phyloP scores from a whole-genome alignment of 2,329 filamentous ascomycete species.

The Chaetomiaceae sp. region DNA sequence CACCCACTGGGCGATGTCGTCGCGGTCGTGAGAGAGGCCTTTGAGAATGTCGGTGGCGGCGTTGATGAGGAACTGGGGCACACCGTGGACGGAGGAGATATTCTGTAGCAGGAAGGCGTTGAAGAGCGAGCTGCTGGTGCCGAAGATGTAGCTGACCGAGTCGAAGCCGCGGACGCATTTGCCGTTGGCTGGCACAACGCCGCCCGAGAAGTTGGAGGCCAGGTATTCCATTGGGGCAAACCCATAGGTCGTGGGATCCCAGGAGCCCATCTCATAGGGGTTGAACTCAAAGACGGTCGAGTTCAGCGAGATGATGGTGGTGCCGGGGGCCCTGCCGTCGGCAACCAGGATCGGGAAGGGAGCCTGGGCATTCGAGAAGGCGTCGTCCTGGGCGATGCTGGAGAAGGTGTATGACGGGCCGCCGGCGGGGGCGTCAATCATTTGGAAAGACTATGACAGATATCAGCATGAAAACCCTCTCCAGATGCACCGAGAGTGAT shows the following conservation, averaged over 20 bases:
- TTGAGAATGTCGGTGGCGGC: constrained; percentile 48
- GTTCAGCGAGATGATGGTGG: constrained; percentile 43
- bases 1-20: constrained; percentile 46
- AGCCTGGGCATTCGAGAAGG: constrained; percentile 36
- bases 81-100: constrained; percentile 37
- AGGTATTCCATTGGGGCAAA: constrained; percentile 56
- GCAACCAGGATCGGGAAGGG: constrained; percentile 47
- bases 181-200: constrained; percentile 47
- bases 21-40: constrained; percentile 46
- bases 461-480: too few relatives aligned
- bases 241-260: constrained; percentile 52
- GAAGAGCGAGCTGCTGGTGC: constrained; percentile 79
- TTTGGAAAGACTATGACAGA: too few relatives aligned
- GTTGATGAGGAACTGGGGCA: constrained; percentile 44
- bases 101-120: constrained; percentile 68
- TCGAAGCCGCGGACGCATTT: constrained; percentile 74
- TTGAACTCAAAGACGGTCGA: constrained; percentile 59
- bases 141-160: constrained; percentile 76
- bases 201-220: constrained; percentile 51
- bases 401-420: constrained; percentile 77
- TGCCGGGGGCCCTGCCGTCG: constrained; percentile 41
- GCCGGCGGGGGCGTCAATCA: constrained; percentile 69
- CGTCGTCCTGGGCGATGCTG: constrained; percentile 46
- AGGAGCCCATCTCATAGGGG: constrained; percentile 61
- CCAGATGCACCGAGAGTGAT: too few relatives aligned